Conservation (phyloP, 192 early-diverging fungal genomes). For the Diversispora eburnea region DNA sequence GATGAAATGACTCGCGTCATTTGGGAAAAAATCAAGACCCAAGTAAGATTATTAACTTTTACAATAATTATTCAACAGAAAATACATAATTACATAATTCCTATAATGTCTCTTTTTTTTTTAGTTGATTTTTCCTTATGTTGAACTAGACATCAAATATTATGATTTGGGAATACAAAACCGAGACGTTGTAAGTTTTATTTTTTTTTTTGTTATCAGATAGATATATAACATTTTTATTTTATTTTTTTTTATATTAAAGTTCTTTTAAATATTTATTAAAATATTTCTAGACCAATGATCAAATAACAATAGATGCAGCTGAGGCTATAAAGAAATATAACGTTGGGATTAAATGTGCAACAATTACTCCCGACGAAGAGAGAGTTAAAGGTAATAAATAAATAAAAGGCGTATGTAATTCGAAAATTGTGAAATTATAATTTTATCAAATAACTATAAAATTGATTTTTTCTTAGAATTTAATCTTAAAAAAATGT, state of each 20-base stretch:
- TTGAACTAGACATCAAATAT: conserved; percentile 94
- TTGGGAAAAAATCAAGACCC: conserved; percentile 90
- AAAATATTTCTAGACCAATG: conserved; percentile 42
- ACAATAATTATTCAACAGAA: background rate
- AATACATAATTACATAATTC: background rate
- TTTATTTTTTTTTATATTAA: background rate
- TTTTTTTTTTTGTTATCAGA: background rate
- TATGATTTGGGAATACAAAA: conserved; percentile 94
- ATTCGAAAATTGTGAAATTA: background rate
- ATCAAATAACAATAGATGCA: conserved; percentile 86
- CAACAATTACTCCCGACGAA: conserved; percentile 99
- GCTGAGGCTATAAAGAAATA: conserved; percentile 95
- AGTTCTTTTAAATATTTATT: background rate
- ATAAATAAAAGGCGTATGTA: background rate
- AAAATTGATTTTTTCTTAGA: conserved; percentile 38
- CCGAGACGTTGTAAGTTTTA: conserved; percentile 65
- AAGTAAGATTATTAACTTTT: conserved; percentile 36
- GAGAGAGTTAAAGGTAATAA: conserved; percentile 68
- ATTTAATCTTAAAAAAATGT: conserved; percentile 94
- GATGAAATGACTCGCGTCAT: conserved; percentile 99
- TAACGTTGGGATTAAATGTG: conserved; percentile 98
- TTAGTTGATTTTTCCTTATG: conserved; percentile 81
- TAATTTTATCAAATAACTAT: background rate
- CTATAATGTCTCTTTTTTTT: background rate
- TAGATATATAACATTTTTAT: conserved; percentile 4